Percentiles rank a stretch among this genome's conserved stretches.
Conservation (phyloP, 345 rosid species). For the Melastoma malabathricum region DNA sequence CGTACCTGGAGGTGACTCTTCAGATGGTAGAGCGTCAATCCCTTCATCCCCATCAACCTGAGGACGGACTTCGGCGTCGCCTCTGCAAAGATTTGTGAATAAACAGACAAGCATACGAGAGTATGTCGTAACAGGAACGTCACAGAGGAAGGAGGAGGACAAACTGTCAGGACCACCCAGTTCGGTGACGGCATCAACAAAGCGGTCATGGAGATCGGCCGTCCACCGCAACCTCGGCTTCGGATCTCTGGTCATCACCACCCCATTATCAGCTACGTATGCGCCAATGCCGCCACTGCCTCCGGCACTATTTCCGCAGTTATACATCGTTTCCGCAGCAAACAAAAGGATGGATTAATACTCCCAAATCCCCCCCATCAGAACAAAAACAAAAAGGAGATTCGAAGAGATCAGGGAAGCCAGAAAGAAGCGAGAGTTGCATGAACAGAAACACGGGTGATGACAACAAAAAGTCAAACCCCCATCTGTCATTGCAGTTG, state of each 20-base stretch:
- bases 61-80: constrained; percentile 93
- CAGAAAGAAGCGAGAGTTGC: no score
- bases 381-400: no score
- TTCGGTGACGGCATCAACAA: constrained; percentile 52
- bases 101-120: not conserved
- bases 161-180: constrained; percentile 67
- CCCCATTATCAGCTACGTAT: no score
- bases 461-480: no score
- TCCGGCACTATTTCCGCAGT: not conserved
- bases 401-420: no score
- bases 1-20: constrained; percentile 96
- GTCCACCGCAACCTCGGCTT: constrained; percentile 76
- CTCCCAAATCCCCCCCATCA: not conserved
- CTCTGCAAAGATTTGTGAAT: constrained; percentile 35
- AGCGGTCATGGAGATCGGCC: constrained; percentile 53
- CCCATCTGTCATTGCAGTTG: no score
- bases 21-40: constrained; percentile 79
- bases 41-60: constrained; percentile 82
- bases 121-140: not conserved
- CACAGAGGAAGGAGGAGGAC: constrained; percentile 1
- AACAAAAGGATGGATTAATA: no score
- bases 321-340: not conserved
- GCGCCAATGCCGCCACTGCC: constrained; percentile 21
- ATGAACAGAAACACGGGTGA: no score
- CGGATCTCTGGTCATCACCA: constrained; percentile 78